phyloP scores from a whole-genome alignment of 2,329 filamentous ascomycete genomes.

The Microsporum ferrugineum region DNA sequence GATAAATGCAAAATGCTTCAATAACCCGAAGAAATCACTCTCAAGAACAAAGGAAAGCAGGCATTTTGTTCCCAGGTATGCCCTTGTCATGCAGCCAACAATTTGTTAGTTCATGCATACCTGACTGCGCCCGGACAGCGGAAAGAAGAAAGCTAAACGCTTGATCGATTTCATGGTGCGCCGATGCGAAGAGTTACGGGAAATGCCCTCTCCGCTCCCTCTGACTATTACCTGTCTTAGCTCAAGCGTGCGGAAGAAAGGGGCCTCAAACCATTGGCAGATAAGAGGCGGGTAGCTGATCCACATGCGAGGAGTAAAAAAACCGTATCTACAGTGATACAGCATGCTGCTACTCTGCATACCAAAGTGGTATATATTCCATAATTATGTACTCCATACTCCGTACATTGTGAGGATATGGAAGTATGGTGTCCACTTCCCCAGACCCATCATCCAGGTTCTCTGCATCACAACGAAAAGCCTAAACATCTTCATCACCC shows the following conservation, averaged over 20 bases:
- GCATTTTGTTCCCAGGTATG: not conserved
- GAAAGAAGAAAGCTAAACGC: not conserved
- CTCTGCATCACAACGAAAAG: not conserved
- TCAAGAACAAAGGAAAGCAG: not conserved
- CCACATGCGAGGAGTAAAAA: not conserved
- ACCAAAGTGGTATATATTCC: not conserved
- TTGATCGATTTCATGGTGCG: not conserved
- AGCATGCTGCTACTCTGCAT: not conserved
- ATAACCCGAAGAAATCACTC: not conserved
- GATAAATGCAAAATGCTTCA: not conserved
- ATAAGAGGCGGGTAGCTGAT: not conserved
- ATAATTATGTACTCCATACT: not conserved
- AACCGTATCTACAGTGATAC: not conserved
- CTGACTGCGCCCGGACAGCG: not conserved
- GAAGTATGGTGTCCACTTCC: conserved; percentile 2
- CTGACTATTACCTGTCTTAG: not conserved
- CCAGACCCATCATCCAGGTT: not conserved
- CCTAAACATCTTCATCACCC: not conserved
- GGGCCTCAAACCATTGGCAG: not conserved
- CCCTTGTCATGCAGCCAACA: not conserved
- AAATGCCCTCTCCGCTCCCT: not conserved
- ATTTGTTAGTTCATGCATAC: not conserved
- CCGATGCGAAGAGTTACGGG: not conserved
- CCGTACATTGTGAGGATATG: not conserved
- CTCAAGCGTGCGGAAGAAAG: not conserved